Evolutionary conservation across 352 stramenopile genomes (phyloP).

Genomic region (Globisporangium okanoganense): DNA sequence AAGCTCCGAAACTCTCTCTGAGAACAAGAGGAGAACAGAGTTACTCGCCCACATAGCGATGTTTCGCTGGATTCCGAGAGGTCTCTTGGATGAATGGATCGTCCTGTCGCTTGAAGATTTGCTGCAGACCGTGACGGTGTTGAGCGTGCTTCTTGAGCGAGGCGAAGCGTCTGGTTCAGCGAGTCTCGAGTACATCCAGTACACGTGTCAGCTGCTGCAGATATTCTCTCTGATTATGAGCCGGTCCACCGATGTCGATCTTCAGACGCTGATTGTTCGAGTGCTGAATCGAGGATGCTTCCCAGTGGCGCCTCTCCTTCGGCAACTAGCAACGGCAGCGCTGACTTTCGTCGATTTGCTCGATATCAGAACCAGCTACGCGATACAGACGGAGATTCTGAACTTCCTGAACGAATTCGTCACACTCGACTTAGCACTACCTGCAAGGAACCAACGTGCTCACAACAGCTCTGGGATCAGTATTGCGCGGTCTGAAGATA

Average conservation of each 20-base stretch:
- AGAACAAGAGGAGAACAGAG: slow-evolving; percentile 4
- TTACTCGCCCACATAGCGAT: slow-evolving; percentile 25
- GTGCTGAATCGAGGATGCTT: slow-evolving; percentile 25
- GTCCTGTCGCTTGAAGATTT: slow-evolving; percentile 47
- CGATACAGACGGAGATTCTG: slow-evolving; percentile 23
- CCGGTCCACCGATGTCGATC: slow-evolving; percentile 35
- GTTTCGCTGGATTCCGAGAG: slow-evolving; percentile 36
- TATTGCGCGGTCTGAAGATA: slow-evolving; percentile 25
- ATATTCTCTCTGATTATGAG: slow-evolving; percentile 35
- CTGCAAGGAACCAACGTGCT: slow-evolving; percentile 18
- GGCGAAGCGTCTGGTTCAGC: neutral
- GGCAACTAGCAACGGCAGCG: slow-evolving; percentile 4
- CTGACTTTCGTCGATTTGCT: neutral
- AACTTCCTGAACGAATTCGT: slow-evolving; percentile 35
- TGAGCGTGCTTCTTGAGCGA: slow-evolving; percentile 25
- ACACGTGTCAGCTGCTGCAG: slow-evolving; percentile 25
- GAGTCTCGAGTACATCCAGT: slow-evolving; percentile 4
- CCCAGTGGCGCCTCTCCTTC: slow-evolving; percentile 25
- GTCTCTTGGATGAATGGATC: slow-evolving; percentile 50
- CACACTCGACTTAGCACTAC: slow-evolving; percentile 30
- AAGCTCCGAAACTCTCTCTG: neutral
- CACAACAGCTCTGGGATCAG: neutral
- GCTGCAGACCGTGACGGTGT: slow-evolving; percentile 26
- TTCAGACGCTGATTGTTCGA: slow-evolving; percentile 37
- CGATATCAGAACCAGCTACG: slow-evolving; percentile 10